A percentile compares a stretch with the other conserved stretches of the same genome.
Evolutionary conservation across 1,284 basidiomycete genomes (phyloP).

Genomic region (Inonotus obliquus): DNA sequence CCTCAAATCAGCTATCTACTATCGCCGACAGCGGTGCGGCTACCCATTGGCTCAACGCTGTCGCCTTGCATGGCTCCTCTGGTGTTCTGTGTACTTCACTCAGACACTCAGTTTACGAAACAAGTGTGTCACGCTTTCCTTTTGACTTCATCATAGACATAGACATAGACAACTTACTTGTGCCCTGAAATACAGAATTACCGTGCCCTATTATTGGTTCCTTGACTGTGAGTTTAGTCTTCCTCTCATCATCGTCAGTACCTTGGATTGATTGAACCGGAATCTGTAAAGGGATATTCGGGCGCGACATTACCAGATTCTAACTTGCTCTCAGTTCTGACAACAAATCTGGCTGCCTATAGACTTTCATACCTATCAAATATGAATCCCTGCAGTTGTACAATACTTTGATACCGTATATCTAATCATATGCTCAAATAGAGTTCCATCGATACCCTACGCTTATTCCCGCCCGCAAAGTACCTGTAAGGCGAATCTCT

Average conservation of each 20-base stretch:
- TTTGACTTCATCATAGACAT: too few species aligned
- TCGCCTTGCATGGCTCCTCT: slow-evolving; percentile 71
- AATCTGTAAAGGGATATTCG: slow-evolving; percentile 60
- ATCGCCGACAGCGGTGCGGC: not conserved
- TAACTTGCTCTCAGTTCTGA: slow-evolving; percentile 29
- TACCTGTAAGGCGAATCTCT: too few species aligned
- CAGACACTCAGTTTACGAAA: slow-evolving; percentile 76
- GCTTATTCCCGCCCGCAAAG: too few species aligned
- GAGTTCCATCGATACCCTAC: not conserved
- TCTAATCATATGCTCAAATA: too few species aligned
- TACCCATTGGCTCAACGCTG: slow-evolving; percentile 19
- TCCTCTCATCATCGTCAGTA: slow-evolving; percentile 8
- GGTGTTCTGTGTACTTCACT: slow-evolving; percentile 79
- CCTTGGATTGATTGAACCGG: slow-evolving; percentile 29
- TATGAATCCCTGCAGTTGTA: not conserved
- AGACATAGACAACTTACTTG: not conserved
- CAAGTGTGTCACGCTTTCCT: too few species aligned
- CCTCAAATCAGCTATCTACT: too few species aligned
- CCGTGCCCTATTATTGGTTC: slow-evolving; percentile 72
- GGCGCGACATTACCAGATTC: slow-evolving; percentile 76
- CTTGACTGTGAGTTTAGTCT: slow-evolving; percentile 43
- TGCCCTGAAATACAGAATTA: slow-evolving; percentile 40
- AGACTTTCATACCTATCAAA: not conserved
- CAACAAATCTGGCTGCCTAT: not conserved
- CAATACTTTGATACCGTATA: not conserved